Conservation (phyloP, 345 rosid genomes). For the Acer negundo region DNA sequence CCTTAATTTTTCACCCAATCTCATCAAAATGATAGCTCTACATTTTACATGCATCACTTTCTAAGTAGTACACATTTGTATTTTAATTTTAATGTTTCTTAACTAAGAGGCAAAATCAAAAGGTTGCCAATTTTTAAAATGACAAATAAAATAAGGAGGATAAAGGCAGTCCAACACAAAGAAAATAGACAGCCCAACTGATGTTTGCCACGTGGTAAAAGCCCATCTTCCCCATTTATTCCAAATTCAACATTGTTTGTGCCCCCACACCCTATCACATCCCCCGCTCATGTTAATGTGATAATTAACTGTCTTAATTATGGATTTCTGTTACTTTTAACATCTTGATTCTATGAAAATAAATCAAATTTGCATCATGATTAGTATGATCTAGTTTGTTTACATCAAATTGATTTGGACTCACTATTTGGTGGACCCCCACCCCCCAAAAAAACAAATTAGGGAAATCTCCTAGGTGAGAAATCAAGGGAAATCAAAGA, state of each 20-base stretch:
- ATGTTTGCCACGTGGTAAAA: slow-evolving; percentile 27
- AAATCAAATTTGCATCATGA: slow-evolving; percentile 49
- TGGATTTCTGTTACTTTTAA: slow-evolving; percentile 49
- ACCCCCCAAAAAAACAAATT: background rate
- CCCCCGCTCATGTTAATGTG: slow-evolving; percentile 29
- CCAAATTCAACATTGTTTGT: slow-evolving; percentile 14
- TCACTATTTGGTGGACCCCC: slow-evolving; percentile 26
- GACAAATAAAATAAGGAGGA: slow-evolving; percentile 25
- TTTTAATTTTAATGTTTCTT: slow-evolving; percentile 47
- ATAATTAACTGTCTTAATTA: slow-evolving; percentile 60
- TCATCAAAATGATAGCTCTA: slow-evolving; percentile 38
- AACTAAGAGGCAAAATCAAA: slow-evolving; percentile 49
- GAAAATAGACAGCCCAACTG: slow-evolving; percentile 64
- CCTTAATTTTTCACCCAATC: slow-evolving; percentile 30
- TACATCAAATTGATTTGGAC: slow-evolving; percentile 64
- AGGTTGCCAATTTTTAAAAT: slow-evolving; percentile 9
- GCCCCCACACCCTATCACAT: background rate
- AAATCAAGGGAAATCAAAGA: slow-evolving; percentile 48
- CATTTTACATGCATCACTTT: slow-evolving; percentile 22
- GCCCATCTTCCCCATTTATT: slow-evolving; percentile 4
- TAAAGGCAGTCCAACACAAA: slow-evolving; percentile 50
- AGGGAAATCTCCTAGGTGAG: slow-evolving; percentile 53
- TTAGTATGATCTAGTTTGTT: slow-evolving; percentile 45
- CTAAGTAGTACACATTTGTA: background rate
- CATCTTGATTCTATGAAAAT: slow-evolving; percentile 52